Evolutionary conservation across 108 stramenopile genomes (phyloP).

Genomic region (Pinguiococcus pyrenoidosus): DNA sequence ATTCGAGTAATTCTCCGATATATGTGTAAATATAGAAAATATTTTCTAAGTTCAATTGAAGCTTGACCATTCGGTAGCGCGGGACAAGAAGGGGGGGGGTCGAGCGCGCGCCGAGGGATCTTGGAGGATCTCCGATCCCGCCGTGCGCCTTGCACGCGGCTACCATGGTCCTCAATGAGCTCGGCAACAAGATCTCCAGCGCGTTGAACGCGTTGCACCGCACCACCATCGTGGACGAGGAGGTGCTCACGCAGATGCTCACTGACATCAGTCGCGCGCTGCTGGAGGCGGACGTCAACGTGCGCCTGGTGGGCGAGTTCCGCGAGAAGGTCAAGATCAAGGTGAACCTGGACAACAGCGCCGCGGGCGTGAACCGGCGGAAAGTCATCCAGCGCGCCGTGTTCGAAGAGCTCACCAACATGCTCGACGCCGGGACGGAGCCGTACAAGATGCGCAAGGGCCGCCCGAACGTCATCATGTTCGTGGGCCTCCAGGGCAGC

Average conservation of each 20-base stretch:
- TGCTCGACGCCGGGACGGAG: conserved; percentile 42
- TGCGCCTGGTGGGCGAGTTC: conserved; percentile 42
- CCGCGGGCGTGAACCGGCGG: conserved; percentile 21
- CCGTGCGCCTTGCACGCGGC: too few species aligned
- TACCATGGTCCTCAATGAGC: conserved; percentile 81
- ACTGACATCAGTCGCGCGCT: conserved; percentile 68
- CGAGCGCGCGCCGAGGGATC: too few species aligned
- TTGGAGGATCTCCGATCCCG: too few species aligned
- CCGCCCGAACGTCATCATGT: conserved; percentile 83
- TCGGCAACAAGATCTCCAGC: conserved; percentile 75
- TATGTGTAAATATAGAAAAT: too few species aligned
- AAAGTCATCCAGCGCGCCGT: conserved; percentile 72
- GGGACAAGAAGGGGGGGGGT: too few species aligned
- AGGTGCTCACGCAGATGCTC: conserved; percentile 33
- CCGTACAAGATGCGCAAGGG: conserved; percentile 52
- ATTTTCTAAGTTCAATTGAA: too few species aligned
- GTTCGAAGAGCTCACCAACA: conserved; percentile 63
- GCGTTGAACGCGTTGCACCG: conserved; percentile 70
- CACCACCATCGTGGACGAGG: conserved; percentile 45
- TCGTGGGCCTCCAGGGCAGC: conserved; percentile 91
- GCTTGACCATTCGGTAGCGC: too few species aligned
- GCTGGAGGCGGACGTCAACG: conserved; percentile 88
- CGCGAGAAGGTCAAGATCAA: conserved; percentile 55
- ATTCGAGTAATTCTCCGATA: too few species aligned
- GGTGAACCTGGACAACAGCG: conserved; percentile 51